These are phyloP conservation scores for Parietaria judaica DNA, from an alignment of 306 rosid species.

Conservation along the genomic window DNA sequence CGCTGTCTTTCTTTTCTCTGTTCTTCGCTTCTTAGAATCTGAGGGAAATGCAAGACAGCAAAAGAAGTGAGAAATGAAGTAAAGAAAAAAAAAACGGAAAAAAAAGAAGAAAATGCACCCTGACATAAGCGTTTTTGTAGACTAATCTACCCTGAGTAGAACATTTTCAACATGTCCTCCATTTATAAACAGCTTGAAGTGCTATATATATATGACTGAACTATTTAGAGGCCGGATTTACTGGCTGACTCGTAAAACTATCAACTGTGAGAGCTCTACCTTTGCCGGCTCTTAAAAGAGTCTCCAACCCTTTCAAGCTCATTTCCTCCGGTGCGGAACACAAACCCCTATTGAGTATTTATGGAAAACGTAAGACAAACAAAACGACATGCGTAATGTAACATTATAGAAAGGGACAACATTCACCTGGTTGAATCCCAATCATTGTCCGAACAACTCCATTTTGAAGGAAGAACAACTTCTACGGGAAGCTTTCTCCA, in stretches of 20 bases:
- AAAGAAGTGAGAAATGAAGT: too few species aligned
- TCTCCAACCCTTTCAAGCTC: slow-evolving; percentile 58
- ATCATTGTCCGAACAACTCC: slow-evolving; percentile 76
- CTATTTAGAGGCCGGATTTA: too few species aligned
- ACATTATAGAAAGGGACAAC: not conserved
- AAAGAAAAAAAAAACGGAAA: too few species aligned
- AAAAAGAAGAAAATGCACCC: too few species aligned
- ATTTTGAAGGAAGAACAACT: slow-evolving; percentile 88
- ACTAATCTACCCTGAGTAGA: too few species aligned
- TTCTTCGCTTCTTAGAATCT: slow-evolving; percentile 64
- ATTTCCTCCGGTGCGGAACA: slow-evolving; percentile 71
- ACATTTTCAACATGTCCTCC: too few species aligned
- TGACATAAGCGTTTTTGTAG: too few species aligned
- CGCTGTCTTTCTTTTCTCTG: slow-evolving; percentile 33
- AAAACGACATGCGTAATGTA: slow-evolving; percentile 10
- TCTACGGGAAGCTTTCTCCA: slow-evolving; percentile 86
- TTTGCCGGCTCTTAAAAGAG: slow-evolving; percentile 52
- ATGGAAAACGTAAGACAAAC: not conserved
- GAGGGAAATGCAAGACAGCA: slow-evolving; percentile 1
- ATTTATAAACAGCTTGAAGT: too few species aligned
- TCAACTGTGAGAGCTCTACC: slow-evolving; percentile 30
- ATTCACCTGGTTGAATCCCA: slow-evolving; percentile 80
- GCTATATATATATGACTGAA: too few species aligned
- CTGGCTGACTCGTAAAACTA: too few species aligned
- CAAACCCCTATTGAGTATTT: slow-evolving; percentile 38